Evolutionary conservation across 1,284 basidiomycete genomes (phyloP), one percentile per base, ranked within the genome.

Genomic region (Laetiporus sulphureus): DNA sequence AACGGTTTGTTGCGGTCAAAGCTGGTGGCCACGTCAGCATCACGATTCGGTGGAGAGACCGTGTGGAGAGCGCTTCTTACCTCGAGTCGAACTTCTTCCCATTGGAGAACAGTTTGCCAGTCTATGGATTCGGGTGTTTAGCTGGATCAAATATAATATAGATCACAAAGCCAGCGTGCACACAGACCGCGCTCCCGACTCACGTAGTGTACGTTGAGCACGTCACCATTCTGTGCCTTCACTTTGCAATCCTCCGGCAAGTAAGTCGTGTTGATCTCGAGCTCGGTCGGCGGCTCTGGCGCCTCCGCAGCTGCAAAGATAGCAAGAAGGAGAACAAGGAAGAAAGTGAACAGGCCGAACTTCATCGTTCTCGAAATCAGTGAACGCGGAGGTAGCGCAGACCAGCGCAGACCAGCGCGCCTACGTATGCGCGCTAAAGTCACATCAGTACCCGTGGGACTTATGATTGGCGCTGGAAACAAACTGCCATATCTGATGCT

Each of bases 1-100:
- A 92, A 68, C 2, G 90, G 86, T 32, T 64, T 51, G 34, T 71
- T 72, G 24, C 86, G 83, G 64, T 87, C 83, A 46, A 65, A 59
- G 59, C 84, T 87, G 45, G 13, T 6, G 13, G 10, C 23, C 16
- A 19, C 29, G 12, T 29, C 40, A n/a, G 38, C 43, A 30, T 34
- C 24, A 32, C 29, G 41, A 29, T 15, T 31, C 12, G n/a, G n/a
- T n/a, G n/a, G n/a, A n/a, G n/a, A n/a, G n/a, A n/a, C n/a, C n/a
- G n/a, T n/a, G n/a, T n/a, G n/a, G n/a, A n/a, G n/a, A n/a, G n/a
- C n/a, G n/a, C n/a, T n/a, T 52, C 66, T 20, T 48, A 84, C 77
- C 86, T 90, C 5, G 86, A 90, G 62, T 92, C 90, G 54, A 92
- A 92, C 61, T 89, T 84, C 40, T 72, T 74, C 12, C 86, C 86